A percentile compares a stretch with the other conserved stretches of the same genome.
Evolutionary conservation across 1,284 basidiomycete species (phyloP).

Genomic region (Ceratobasidium papillatum): DNA sequence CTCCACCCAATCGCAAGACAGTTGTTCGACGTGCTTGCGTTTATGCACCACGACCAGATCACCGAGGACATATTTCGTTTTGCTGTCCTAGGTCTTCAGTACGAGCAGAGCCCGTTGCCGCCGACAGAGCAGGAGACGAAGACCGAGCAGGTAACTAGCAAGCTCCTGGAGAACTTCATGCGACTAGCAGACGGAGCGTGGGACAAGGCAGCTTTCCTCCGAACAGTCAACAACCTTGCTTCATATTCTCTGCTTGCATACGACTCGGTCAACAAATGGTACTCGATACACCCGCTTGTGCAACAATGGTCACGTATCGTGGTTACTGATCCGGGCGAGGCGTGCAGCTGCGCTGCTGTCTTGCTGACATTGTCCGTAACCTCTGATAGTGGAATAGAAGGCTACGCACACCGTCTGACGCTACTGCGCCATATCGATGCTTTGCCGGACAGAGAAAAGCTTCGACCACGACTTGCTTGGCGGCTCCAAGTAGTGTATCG

Average conservation of each 20-base stretch:
- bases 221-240: neutral
- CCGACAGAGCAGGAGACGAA: neutral
- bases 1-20: neutral
- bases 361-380: slow-evolving; percentile 3
- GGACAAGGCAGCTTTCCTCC: neutral
- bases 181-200: neutral
- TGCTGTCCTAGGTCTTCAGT: neutral
- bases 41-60: slow-evolving; percentile 16
- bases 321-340: neutral
- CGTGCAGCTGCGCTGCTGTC: neutral
- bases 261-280: neutral
- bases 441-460: neutral
- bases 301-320: slow-evolving; percentile 22
- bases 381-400: neutral
- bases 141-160: neutral
- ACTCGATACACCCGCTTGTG: slow-evolving; percentile 8
- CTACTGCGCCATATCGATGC: neutral
- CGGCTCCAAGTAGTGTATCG: neutral
- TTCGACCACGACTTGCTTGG: neutral
- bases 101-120: neutral
- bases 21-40: neutral
- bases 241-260: slow-evolving; percentile 6
- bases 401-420: neutral
- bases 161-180: neutral
- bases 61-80: neutral